Percentiles rank a stretch among this genome's conserved stretches.
Evolutionary conservation across 306 rosid genomes (phyloP).

Genomic region (Medicago ruthenica): DNA sequence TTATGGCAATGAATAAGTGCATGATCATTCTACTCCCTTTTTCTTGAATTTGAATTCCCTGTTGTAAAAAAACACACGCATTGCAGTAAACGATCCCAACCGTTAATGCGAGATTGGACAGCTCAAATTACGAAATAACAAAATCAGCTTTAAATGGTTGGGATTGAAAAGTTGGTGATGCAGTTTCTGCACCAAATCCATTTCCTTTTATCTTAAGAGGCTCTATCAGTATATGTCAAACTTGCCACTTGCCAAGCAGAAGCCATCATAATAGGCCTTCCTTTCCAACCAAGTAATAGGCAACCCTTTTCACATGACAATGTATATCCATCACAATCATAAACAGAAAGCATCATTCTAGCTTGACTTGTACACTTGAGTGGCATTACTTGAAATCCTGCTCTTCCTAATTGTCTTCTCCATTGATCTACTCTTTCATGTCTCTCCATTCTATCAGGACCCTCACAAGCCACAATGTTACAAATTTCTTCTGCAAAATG

Average conservation of each 20-base stretch:
- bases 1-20: constrained; percentile 25
- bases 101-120: neutral
- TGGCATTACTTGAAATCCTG: constrained; percentile 75
- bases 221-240: constrained; percentile 20
- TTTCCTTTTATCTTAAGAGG: constrained; percentile 20
- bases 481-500: constrained; percentile 66
- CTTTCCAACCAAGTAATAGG: constrained; percentile 84
- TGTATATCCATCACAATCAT: constrained; percentile 78
- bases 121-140: neutral
- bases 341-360: constrained; percentile 74
- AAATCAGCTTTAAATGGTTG: too few relatives aligned
- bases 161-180: neutral
- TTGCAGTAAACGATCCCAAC: neutral
- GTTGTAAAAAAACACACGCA: neutral
- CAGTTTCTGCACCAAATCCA: neutral
- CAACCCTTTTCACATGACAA: constrained; percentile 66
- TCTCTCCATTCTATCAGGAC: constrained; percentile 67
- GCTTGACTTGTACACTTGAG: constrained; percentile 71
- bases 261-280: constrained; percentile 72
- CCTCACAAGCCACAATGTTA: constrained; percentile 68
- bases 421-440: constrained; percentile 76
- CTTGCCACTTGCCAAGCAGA: constrained; percentile 78
- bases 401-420: constrained; percentile 75
- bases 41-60: neutral
- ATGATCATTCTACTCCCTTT: constrained; percentile 1